Conservation (phyloP, 2,329 filamentous ascomycete genomes). For the Didymosphaeria variabile region DNA sequence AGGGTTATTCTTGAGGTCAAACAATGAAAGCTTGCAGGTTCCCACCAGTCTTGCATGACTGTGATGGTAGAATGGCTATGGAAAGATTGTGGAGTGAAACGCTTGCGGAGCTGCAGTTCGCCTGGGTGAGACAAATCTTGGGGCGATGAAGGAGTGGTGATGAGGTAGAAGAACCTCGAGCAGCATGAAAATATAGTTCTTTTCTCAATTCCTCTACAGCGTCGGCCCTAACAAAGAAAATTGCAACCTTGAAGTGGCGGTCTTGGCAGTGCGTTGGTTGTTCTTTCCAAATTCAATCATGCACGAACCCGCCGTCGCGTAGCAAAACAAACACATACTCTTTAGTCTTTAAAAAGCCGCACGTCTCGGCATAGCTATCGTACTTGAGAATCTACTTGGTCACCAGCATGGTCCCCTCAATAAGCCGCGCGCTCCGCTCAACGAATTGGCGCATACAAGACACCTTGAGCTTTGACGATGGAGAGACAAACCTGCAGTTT, state of each 20-base stretch:
- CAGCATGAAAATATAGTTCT: too few species aligned
- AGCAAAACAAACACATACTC: not conserved
- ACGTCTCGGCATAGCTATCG: too few species aligned
- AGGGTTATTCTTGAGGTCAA: not conserved
- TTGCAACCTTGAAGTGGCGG: too few species aligned
- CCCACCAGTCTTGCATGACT: constrained; percentile 9
- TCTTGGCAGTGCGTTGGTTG: too few species aligned
- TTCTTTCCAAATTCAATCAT: not conserved
- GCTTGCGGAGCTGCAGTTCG: constrained; percentile 8
- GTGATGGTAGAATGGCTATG: constrained; percentile 7
- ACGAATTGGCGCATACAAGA: not conserved
- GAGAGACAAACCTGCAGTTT: too few species aligned
- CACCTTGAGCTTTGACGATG: too few species aligned
- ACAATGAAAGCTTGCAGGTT: not conserved
- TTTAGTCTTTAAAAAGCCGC: not conserved
- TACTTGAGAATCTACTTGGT: too few species aligned
- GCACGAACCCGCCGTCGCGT: not conserved
- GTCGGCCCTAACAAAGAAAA: too few species aligned
- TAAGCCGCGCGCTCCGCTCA: not conserved
- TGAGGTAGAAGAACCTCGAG: too few species aligned
- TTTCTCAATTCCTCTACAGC: not conserved
- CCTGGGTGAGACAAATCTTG: not conserved
- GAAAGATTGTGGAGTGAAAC: constrained; percentile 17
- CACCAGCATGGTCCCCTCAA: too few species aligned
- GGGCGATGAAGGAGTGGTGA: not conserved